A percentile compares a stretch with the other conserved stretches of the same genome.
These are phyloP conservation scores for Nannochloropsis salina DNA, from an alignment of 108 stramenopile genomes.

Conservation along the genomic window DNA sequence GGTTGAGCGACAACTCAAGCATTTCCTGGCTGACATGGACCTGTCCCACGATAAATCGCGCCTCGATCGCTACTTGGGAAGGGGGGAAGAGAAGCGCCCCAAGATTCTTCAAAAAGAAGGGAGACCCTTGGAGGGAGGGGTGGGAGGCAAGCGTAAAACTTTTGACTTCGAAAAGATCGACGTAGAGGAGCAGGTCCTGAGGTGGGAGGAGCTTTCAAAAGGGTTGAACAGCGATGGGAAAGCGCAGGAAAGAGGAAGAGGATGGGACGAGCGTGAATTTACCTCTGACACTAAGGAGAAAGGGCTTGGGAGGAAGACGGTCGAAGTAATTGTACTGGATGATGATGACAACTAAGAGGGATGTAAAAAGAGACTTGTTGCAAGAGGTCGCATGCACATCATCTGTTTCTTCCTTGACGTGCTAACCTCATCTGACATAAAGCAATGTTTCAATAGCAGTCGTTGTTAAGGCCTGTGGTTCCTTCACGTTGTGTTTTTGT, in stretches of 20 bases:
- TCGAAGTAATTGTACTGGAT: neutral
- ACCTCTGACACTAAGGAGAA: neutral
- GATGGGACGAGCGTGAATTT: neutral
- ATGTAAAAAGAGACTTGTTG: no score
- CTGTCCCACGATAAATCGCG: constrained; percentile 37
- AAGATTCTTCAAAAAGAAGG: neutral
- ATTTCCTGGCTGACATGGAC: constrained; percentile 43
- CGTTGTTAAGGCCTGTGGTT: no score
- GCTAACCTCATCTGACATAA: no score
- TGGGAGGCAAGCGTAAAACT: neutral
- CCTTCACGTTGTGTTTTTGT: no score
- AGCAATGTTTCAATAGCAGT: no score
- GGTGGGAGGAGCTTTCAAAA: neutral
- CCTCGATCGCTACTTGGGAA: constrained; percentile 36
- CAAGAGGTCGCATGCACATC: no score
- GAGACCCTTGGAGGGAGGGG: neutral
- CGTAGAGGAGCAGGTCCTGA: constrained; percentile 8
- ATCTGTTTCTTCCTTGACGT: no score
- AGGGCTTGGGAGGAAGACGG: neutral
- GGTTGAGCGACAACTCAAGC: constrained; percentile 40
- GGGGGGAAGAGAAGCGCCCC: neutral
- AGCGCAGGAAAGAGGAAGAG: constrained; percentile 4
- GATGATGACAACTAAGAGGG: constrained; percentile 1
- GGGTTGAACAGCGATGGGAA: neutral
- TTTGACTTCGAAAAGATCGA: neutral